Evolutionary conservation across 2,329 filamentous ascomycete genomes (phyloP).

Genomic region (Colletotrichum higginsianum): DNA sequence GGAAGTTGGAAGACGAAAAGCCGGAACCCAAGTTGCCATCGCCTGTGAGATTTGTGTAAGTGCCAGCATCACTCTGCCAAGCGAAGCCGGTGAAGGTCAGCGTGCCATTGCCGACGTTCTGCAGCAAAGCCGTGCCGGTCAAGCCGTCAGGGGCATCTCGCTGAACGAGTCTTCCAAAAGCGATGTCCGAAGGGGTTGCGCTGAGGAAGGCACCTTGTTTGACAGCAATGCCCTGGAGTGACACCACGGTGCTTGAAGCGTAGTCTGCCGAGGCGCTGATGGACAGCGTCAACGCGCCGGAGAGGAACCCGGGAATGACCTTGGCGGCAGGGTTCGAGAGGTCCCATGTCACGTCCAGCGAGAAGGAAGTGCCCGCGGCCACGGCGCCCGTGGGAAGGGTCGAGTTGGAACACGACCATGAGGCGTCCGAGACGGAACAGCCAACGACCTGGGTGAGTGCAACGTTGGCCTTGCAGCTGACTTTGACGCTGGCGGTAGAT

Average conservation of each 20-base stretch:
- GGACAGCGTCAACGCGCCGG: constrained; percentile 54
- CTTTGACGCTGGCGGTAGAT: constrained; percentile 47
- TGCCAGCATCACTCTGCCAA: constrained; percentile 49
- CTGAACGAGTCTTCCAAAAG: constrained; percentile 58
- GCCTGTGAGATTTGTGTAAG: constrained; percentile 51
- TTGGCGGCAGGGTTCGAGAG: constrained; percentile 49
- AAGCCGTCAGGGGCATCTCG: constrained; percentile 45
- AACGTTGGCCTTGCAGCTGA: constrained; percentile 57
- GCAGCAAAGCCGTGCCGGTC: constrained; percentile 50
- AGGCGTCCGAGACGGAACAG: constrained; percentile 52
- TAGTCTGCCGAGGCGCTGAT: constrained; percentile 56
- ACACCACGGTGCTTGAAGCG: constrained; percentile 54
- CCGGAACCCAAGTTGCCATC: constrained; percentile 49
- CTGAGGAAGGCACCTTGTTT: constrained; percentile 54
- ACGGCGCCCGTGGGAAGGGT: constrained; percentile 55
- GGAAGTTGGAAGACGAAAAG: constrained; percentile 51
- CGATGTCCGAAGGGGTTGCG: constrained; percentile 54
- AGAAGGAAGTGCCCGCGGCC: constrained; percentile 54
- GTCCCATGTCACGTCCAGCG: constrained; percentile 58
- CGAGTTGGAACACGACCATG: constrained; percentile 55
- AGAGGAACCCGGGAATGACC: constrained; percentile 54
- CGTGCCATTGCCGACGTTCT: constrained; percentile 55
- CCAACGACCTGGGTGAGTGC: constrained; percentile 54
- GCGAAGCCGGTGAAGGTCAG: constrained; percentile 55
- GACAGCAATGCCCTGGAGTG: constrained; percentile 55